A percentile compares a stretch with the other conserved stretches of the same genome.
These are phyloP conservation scores for Striga hermonthica DNA, from an alignment of 305 asterid species.

Conservation along the genomic window DNA sequence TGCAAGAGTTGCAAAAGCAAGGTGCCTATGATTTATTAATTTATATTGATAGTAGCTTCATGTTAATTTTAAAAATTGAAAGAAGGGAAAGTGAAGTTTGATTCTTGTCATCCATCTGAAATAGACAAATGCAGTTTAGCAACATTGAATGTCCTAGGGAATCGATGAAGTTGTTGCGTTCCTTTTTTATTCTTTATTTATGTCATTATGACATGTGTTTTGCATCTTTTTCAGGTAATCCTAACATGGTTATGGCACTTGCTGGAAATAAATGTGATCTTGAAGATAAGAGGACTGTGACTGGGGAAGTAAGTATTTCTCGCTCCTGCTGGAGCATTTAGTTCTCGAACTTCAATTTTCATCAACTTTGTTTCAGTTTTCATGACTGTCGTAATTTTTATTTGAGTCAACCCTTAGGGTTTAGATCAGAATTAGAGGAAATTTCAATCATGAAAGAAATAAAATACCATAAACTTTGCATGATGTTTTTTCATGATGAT, in stretches of 20 bases:
- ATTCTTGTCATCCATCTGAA: background rate
- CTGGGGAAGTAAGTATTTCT: slow-evolving; percentile 64
- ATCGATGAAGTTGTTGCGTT: slow-evolving; percentile 13
- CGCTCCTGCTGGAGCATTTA: slow-evolving; percentile 17
- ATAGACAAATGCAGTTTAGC: slow-evolving; percentile 11
- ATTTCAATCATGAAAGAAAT: no score
- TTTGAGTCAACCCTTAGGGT: no score
- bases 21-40: slow-evolving; percentile 41
- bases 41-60: slow-evolving; percentile 3
- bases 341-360: slow-evolving; percentile 2
- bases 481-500: no score
- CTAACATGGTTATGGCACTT: slow-evolving; percentile 87
- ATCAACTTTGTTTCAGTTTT: background rate
- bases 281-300: slow-evolving; percentile 83
- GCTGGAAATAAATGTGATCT: slow-evolving; percentile 93
- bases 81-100: background rate
- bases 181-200: background rate
- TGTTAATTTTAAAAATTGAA: background rate
- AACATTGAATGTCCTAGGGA: slow-evolving; percentile 14
- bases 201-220: slow-evolving; percentile 21
- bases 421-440: no score
- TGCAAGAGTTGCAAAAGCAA: slow-evolving; percentile 93
- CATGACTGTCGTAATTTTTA: no score
- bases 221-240: slow-evolving; percentile 51
- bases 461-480: no score